phyloP scores from a whole-genome alignment of 192 early-diverging fungal genomes.

The Dissophora ornata region DNA sequence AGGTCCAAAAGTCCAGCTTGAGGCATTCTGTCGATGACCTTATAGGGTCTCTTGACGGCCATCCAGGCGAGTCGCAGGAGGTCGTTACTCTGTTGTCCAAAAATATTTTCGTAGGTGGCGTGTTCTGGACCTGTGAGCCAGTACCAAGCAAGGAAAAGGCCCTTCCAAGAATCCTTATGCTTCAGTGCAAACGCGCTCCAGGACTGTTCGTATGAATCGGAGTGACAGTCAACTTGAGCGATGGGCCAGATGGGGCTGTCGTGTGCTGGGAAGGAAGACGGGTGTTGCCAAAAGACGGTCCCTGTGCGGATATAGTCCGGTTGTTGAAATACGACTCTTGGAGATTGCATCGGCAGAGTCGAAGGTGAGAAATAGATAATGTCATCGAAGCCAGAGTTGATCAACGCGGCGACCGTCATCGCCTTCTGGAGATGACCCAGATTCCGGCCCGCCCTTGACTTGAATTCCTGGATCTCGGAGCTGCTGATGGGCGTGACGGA shows the following conservation, averaged over 20 bases:
- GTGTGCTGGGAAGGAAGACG: slow-evolving; percentile 29
- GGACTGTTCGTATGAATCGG: slow-evolving; percentile 25
- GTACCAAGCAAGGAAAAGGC: slow-evolving; percentile 46
- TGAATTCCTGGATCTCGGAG: slow-evolving; percentile 28
- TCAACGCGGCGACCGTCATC: slow-evolving; percentile 38
- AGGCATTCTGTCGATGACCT: slow-evolving; percentile 37
- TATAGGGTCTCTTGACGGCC: slow-evolving; percentile 20
- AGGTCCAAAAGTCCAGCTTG: slow-evolving; percentile 39
- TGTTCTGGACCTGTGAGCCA: slow-evolving; percentile 28
- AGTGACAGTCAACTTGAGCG: slow-evolving; percentile 28
- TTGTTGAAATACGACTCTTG: slow-evolving; percentile 24
- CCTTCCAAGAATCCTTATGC: slow-evolving; percentile 52
- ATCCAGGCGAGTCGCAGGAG: slow-evolving; percentile 40
- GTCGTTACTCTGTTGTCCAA: slow-evolving; percentile 33
- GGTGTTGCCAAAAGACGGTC: slow-evolving; percentile 52
- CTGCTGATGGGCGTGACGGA: slow-evolving; percentile 9
- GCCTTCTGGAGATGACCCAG: slow-evolving; percentile 28
- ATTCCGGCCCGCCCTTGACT: neutral
- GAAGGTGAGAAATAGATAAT: slow-evolving; percentile 43
- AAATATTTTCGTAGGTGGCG: slow-evolving; percentile 16
- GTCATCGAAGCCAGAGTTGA: slow-evolving; percentile 55
- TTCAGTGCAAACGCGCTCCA: slow-evolving; percentile 35
- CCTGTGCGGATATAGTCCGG: slow-evolving; percentile 24
- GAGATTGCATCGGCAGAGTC: slow-evolving; percentile 44
- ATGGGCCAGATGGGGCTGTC: slow-evolving; percentile 47